Conservation (phyloP, 2,329 filamentous ascomycete genomes). For the Clonostachys sp. region DNA sequence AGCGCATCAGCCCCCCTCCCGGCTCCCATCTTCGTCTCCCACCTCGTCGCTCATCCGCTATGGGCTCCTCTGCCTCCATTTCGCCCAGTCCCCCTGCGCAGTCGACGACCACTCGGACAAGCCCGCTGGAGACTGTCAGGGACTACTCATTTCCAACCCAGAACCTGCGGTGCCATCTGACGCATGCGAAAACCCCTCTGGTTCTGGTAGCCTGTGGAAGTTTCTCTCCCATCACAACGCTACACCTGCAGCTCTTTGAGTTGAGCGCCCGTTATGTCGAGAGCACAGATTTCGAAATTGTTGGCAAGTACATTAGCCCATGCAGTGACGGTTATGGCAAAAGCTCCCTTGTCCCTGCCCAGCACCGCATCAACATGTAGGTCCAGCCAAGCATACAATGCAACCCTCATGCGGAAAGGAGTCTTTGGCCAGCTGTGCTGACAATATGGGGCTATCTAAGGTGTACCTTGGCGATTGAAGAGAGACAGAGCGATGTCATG, state of each 20-base stretch:
- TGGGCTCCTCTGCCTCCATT: too few relatives aligned
- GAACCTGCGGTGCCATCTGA: conserved; percentile 48
- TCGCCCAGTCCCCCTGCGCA: too few relatives aligned
- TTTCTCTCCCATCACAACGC: conserved; percentile 70
- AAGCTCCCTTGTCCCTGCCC: conserved; percentile 33
- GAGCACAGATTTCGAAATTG: conserved; percentile 68
- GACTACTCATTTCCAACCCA: conserved; percentile 54
- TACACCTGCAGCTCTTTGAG: conserved; percentile 79
- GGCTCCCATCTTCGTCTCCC: too few relatives aligned
- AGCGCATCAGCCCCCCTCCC: too few relatives aligned
- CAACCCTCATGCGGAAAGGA: too few relatives aligned
- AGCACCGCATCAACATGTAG: conserved; percentile 52
- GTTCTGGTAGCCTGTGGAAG: conserved; percentile 63
- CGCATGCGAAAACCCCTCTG: conserved; percentile 54
- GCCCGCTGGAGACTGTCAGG: too few relatives aligned
- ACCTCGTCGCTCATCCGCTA: too few relatives aligned
- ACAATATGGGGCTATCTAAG: background rate
- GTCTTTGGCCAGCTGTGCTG: too few relatives aligned
- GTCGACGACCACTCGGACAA: too few relatives aligned
- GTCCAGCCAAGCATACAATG: background rate
- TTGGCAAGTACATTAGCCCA: conserved; percentile 63
- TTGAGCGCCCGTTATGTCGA: conserved; percentile 75
- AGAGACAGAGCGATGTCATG: conserved; percentile 72
- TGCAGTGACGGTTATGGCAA: conserved; percentile 26
- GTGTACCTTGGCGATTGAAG: conserved; percentile 23